Percentiles rank a stretch among this genome's conserved stretches.
These are phyloP conservation scores for Talaromyces marneffei DNA, from an alignment of 2,329 filamentous ascomycete species.

Conservation along the genomic window DNA sequence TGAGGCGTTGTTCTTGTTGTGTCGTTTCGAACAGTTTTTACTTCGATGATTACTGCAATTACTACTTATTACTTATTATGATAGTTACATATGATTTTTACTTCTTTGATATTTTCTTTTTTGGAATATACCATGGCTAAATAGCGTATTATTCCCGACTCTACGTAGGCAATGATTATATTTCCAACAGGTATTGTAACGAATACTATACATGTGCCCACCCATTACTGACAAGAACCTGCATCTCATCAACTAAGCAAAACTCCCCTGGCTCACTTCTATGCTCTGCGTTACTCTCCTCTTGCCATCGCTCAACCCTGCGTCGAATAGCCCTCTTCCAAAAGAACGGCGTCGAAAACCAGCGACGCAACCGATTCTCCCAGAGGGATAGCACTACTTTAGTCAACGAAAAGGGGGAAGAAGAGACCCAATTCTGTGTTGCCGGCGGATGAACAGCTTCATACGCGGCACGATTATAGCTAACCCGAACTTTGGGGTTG, in stretches of 20 bases:
- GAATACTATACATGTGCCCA: constrained; percentile 50
- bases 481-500: constrained; percentile 65
- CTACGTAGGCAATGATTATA: too few species aligned
- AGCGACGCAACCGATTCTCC: constrained; percentile 51
- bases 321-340: constrained; percentile 25
- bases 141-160: not conserved
- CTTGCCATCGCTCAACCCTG: constrained; percentile 34
- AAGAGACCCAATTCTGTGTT: not conserved
- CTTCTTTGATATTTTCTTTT: too few species aligned
- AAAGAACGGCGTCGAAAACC: constrained; percentile 33
- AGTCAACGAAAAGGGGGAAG: constrained; percentile 33
- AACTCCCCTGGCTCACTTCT: constrained; percentile 34
- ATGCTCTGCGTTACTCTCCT: not conserved
- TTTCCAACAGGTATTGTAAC: not conserved
- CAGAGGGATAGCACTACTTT: constrained; percentile 45
- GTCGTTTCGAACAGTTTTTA: not conserved
- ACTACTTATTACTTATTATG: not conserved
- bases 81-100: not conserved
- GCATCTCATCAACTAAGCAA: constrained; percentile 58
- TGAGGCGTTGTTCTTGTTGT: not conserved
- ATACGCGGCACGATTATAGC: constrained; percentile 54
- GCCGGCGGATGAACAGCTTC: constrained; percentile 40
- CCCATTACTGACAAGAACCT: constrained; percentile 52
- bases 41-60: not conserved
- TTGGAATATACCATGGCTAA: not conserved